Percentiles rank a stretch among this genome's conserved stretches.
Conservation (phyloP, 345 rosid genomes). For the Psidium guajava region DNA sequence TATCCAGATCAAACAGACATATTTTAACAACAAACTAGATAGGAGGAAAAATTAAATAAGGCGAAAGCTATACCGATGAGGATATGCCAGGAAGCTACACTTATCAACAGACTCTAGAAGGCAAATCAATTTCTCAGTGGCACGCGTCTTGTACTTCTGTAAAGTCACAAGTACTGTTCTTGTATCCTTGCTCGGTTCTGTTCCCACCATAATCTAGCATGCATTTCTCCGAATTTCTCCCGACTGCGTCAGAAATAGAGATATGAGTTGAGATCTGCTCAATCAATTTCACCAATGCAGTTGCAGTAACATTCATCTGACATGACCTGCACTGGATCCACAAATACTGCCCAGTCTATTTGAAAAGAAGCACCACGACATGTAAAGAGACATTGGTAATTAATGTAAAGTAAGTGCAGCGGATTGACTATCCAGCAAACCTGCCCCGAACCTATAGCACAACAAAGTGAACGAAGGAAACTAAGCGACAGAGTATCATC, state of each 20-base stretch:
- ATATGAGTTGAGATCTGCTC: neutral
- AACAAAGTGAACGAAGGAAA: neutral
- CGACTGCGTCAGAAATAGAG: conserved; percentile 50
- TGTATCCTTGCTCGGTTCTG: conserved; percentile 88
- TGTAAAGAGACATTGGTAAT: neutral
- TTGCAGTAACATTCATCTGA: neutral
- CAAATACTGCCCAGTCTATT: neutral
- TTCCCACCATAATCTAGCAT: conserved; percentile 96
- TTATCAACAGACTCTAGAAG: neutral
- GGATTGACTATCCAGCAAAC: neutral
- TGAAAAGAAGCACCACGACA: neutral
- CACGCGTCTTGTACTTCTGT: neutral
- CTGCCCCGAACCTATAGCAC: no score
- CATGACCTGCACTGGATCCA: neutral
- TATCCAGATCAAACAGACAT: neutral
- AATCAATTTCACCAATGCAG: neutral
- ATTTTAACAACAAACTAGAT: neutral
- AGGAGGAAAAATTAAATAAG: neutral
- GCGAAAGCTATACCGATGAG: neutral
- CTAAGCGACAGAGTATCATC: neutral
- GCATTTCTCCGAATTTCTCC: conserved; percentile 74
- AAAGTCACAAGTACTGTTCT: conserved; percentile 68
- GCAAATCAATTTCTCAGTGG: neutral
- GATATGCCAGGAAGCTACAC: neutral
- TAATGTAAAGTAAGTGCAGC: neutral